These are phyloP conservation scores for Arabidopsis hybrid DNA, from an alignment of 441 rosid genomes.

Conservation along the genomic window DNA sequence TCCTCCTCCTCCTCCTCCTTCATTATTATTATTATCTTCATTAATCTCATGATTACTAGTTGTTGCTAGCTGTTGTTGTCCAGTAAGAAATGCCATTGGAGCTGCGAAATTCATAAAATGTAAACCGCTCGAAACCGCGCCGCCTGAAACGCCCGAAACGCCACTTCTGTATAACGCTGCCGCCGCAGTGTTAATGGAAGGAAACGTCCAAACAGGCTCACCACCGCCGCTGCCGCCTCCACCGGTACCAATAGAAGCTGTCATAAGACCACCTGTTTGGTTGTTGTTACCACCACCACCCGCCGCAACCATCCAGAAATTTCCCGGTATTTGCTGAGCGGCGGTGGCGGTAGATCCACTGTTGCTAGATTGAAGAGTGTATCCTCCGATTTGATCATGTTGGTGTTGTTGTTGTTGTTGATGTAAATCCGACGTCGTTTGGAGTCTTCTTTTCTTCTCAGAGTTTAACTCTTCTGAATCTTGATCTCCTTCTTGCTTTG, in stretches of 20 bases:
- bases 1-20: slow-evolving; percentile 30
- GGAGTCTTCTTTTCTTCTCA: slow-evolving; percentile 43
- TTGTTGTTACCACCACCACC: slow-evolving; percentile 24
- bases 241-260: slow-evolving; percentile 16
- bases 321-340: slow-evolving; percentile 32
- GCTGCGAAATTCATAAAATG: slow-evolving; percentile 48
- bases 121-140: slow-evolving; percentile 46
- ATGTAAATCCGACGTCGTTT: slow-evolving; percentile 42
- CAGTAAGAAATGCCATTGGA: slow-evolving; percentile 46
- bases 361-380: slow-evolving; percentile 41
- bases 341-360: slow-evolving; percentile 39
- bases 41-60: slow-evolving; percentile 46
- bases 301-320: slow-evolving; percentile 48
- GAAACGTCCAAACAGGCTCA: slow-evolving; percentile 47
- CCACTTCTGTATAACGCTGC: slow-evolving; percentile 47
- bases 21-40: slow-evolving; percentile 34
- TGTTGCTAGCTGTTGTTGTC: slow-evolving; percentile 43
- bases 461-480: slow-evolving; percentile 52
- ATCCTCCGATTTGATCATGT: slow-evolving; percentile 37
- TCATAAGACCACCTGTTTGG: slow-evolving; percentile 31
- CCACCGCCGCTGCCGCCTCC: slow-evolving; percentile 4
- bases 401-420: slow-evolving; percentile 28
- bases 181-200: slow-evolving; percentile 41
- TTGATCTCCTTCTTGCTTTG: slow-evolving; percentile 68
- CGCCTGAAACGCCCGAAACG: slow-evolving; percentile 41